A percentile compares a stretch with the other conserved stretches of the same genome.
Conservation (phyloP, 2,329 filamentous ascomycete species). For the Lojkania enalia region DNA sequence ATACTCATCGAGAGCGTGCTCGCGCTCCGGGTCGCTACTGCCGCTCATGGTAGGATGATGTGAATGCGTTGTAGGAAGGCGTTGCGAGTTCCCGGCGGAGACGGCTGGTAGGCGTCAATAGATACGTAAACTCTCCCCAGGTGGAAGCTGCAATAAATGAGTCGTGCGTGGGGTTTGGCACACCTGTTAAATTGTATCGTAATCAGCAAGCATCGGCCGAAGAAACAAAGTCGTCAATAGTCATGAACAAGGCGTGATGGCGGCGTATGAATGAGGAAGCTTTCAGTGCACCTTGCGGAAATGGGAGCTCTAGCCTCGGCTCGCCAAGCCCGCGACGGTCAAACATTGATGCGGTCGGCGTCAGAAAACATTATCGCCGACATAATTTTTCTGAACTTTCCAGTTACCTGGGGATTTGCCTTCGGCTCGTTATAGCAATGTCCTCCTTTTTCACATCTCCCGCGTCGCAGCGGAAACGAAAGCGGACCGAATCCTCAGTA, state of each 20-base stretch:
- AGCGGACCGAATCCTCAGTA: conserved; percentile 60
- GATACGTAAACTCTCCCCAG: conserved; percentile 27
- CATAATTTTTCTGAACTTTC: conserved; percentile 21
- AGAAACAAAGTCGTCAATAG: no score
- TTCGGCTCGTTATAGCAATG: conserved; percentile 25
- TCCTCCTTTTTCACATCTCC: conserved; percentile 95
- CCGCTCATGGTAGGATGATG: conserved; percentile 38
- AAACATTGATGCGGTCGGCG: conserved; percentile 21
- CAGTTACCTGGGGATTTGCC: conserved; percentile 3
- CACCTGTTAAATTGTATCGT: no score
- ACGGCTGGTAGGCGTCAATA: conserved; percentile 19
- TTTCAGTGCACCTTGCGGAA: conserved; percentile 20
- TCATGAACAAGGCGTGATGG: not conserved
- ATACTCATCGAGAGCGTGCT: conserved; percentile 57
- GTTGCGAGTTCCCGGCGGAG: conserved; percentile 16
- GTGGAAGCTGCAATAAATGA: no score
- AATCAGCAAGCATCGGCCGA: no score
- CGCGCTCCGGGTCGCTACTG: conserved; percentile 53
- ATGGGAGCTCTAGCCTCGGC: conserved; percentile 25
- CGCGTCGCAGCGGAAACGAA: conserved; percentile 86
- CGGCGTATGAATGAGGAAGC: conserved; percentile 18
- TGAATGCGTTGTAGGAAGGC: conserved; percentile 2
- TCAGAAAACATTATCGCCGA: conserved; percentile 38
- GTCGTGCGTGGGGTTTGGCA: no score
- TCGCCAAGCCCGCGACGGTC: conserved; percentile 18